A percentile compares a stretch with the other conserved stretches of the same genome.
phyloP scores from a whole-genome alignment of 2,329 filamentous ascomycete species.

The Dothistroma pini region DNA sequence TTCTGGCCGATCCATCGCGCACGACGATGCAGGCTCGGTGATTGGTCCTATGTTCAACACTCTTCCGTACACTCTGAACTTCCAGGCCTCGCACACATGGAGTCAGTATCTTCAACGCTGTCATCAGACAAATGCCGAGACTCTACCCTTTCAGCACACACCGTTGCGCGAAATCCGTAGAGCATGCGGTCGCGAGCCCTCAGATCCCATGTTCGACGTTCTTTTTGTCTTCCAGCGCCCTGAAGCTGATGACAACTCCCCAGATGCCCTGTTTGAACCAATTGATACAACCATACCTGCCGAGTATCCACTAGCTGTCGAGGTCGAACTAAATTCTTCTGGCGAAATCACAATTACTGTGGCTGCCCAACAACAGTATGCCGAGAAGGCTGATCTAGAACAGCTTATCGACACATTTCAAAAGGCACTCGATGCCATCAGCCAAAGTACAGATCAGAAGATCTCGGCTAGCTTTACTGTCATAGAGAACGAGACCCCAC shows the following conservation, averaged over 20 bases:
- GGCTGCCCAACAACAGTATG: constrained; percentile 51
- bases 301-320: constrained; percentile 76
- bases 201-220: constrained; percentile 67
- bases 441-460: constrained; percentile 4
- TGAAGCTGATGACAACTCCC: neutral
- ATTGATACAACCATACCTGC: constrained; percentile 48
- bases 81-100: constrained; percentile 53
- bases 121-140: constrained; percentile 66
- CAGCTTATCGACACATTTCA: constrained; percentile 12
- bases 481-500: constrained; percentile 2
- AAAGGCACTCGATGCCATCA: constrained; percentile 14
- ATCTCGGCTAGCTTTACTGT: constrained; percentile 14
- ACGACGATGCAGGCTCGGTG: constrained; percentile 61
- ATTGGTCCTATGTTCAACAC: constrained; percentile 91
- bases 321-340: constrained; percentile 56
- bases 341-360: constrained; percentile 55
- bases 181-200: constrained; percentile 60
- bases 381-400: constrained; percentile 36
- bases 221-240: constrained; percentile 74
- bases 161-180: constrained; percentile 76
- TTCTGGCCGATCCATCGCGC: constrained; percentile 70
- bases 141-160: constrained; percentile 72
- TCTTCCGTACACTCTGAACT: constrained; percentile 62
- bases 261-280: constrained; percentile 49
- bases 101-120: constrained; percentile 57